Percentiles rank a stretch among this genome's conserved stretches.
Evolutionary conservation across 345 rosid species (phyloP).

Genomic region (Kandelia obovata): DNA sequence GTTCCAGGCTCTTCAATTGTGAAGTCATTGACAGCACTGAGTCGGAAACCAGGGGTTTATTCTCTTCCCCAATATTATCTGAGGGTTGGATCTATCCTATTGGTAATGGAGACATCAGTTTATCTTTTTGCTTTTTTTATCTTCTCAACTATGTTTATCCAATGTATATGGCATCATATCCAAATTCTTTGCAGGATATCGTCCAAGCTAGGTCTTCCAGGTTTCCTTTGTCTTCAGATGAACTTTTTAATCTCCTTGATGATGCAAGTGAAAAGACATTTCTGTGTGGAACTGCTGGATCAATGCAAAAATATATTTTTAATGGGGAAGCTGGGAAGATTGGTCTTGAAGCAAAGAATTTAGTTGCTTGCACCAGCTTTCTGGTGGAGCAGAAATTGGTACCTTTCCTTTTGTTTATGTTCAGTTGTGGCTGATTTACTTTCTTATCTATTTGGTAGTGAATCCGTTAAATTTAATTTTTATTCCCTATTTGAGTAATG

Average conservation of each 20-base stretch:
- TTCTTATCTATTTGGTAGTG: neutral
- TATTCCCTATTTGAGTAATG: neutral
- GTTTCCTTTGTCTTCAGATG: slow-evolving; percentile 72
- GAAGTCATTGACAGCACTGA: slow-evolving; percentile 54
- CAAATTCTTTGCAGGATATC: slow-evolving; percentile 59
- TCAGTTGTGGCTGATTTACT: slow-evolving; percentile 1
- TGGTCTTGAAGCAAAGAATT: slow-evolving; percentile 76
- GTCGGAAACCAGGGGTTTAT: slow-evolving; percentile 60
- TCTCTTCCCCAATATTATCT: slow-evolving; percentile 65
- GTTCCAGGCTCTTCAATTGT: slow-evolving; percentile 61
- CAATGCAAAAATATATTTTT: slow-evolving; percentile 85
- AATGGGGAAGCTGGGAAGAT: slow-evolving; percentile 79
- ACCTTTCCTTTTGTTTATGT: slow-evolving; percentile 13
- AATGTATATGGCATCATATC: neutral
- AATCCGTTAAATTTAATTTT: neutral
- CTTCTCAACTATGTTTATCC: slow-evolving; percentile 3
- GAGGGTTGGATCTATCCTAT: slow-evolving; percentile 78
- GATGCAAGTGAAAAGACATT: slow-evolving; percentile 96
- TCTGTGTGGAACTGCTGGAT: slow-evolving; percentile 56
- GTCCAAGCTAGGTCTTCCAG: slow-evolving; percentile 60
- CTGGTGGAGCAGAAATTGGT: slow-evolving; percentile 89
- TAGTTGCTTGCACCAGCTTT: slow-evolving; percentile 82
- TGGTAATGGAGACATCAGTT: slow-evolving; percentile 48
- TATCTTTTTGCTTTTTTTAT: slow-evolving; percentile 4
- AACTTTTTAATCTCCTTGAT: slow-evolving; percentile 78